Evolutionary conservation across 1,284 basidiomycete species (phyloP).

Genomic region (Boletus semigastroideus): DNA sequence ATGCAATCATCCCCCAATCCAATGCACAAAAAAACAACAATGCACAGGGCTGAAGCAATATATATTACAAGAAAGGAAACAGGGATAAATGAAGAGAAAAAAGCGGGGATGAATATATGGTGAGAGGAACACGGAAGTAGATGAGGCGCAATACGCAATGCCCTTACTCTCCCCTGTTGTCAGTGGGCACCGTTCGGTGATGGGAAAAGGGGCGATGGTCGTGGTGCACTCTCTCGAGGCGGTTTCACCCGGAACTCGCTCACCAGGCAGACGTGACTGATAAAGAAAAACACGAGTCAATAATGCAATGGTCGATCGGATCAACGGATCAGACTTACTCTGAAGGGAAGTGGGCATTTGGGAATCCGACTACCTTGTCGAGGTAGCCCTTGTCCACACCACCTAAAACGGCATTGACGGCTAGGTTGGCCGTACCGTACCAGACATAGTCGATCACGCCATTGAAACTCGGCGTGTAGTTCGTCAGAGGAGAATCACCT

Average conservation of each 20-base stretch:
- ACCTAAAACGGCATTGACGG: conserved; percentile 85
- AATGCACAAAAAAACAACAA: conserved; percentile 26
- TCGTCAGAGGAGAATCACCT: conserved; percentile 82
- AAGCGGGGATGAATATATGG: conserved; percentile 13
- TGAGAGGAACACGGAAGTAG: neutral
- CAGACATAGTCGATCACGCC: conserved; percentile 94
- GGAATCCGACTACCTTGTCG: conserved; percentile 93
- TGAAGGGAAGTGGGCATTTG: conserved; percentile 94
- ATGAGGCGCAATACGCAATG: neutral
- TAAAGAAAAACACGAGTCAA: conserved; percentile 15
- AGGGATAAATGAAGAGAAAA: conserved; percentile 30
- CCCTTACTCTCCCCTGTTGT: conserved; percentile 3
- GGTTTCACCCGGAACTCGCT: conserved; percentile 76
- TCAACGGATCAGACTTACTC: conserved; percentile 64
- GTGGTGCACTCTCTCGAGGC: conserved; percentile 45
- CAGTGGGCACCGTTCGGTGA: conserved; percentile 24
- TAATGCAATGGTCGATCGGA: conserved; percentile 1
- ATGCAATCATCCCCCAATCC: conserved; percentile 12
- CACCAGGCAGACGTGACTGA: conserved; percentile 65
- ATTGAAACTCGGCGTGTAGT: conserved; percentile 85
- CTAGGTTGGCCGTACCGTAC: conserved; percentile 79
- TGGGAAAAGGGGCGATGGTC: conserved; percentile 33
- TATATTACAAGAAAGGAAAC: conserved; percentile 34
- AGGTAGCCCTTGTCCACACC: conserved; percentile 88
- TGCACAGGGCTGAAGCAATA: conserved; percentile 24